phyloP scores from a whole-genome alignment of 2,329 filamentous ascomycete species.

The Bipolaris sorokiniana region DNA sequence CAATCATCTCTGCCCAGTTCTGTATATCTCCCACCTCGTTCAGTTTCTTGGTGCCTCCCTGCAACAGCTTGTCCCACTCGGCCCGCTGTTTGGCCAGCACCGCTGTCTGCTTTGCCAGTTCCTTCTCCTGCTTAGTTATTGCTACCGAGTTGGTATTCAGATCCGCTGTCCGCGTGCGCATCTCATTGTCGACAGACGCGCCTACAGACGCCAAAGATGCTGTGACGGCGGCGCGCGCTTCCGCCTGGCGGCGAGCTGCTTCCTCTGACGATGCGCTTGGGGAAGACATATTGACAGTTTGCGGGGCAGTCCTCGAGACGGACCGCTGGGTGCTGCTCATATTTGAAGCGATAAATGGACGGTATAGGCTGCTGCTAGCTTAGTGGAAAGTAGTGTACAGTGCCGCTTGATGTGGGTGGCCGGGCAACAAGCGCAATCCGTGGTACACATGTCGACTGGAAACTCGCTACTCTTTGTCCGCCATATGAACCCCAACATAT shows the following conservation, averaged over 20 bases:
- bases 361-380: conserved; percentile 13
- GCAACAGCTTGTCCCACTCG: conserved; percentile 67
- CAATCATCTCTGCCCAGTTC: conserved; percentile 86
- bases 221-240: conserved; percentile 59
- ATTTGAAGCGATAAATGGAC: neutral
- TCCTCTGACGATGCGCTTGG: conserved; percentile 28
- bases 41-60: conserved; percentile 66
- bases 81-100: conserved; percentile 68
- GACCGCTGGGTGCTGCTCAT: neutral
- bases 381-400: conserved; percentile 33
- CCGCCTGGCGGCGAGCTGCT: conserved; percentile 48
- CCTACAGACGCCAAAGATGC: conserved; percentile 63
- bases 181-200: conserved; percentile 71
- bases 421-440: neutral
- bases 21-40: conserved; percentile 84
- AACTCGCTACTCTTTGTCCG: neutral
- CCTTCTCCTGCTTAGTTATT: conserved; percentile 70
- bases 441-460: neutral
- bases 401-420: conserved; percentile 32
- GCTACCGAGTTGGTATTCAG: conserved; percentile 72
- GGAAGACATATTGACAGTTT: conserved; percentile 34
- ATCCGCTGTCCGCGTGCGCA: conserved; percentile 70
- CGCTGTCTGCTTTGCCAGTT: conserved; percentile 66
- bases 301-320: neutral
- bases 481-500: conserved; percentile 6